Conservation (phyloP, 106 monocot genomes). For the Xerophyta viscosa region DNA sequence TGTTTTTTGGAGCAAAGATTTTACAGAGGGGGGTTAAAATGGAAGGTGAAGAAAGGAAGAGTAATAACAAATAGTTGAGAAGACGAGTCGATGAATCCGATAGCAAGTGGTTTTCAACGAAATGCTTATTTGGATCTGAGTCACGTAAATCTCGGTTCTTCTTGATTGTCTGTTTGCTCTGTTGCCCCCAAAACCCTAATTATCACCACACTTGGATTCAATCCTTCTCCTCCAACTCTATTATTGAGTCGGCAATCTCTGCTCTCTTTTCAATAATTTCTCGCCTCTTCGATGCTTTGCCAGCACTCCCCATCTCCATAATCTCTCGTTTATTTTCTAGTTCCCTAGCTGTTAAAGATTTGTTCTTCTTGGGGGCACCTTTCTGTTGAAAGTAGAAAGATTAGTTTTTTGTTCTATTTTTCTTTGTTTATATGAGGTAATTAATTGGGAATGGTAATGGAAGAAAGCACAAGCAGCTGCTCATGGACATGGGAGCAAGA, state of each 20-base stretch:
- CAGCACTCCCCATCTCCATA: background rate
- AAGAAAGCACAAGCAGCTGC: background rate
- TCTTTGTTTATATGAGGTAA: background rate
- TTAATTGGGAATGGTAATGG: background rate
- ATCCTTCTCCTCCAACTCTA: background rate
- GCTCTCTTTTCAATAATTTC: background rate
- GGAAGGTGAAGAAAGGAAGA: no score
- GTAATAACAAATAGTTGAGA: no score
- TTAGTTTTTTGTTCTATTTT: background rate
- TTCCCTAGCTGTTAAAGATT: background rate
- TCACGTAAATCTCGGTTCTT: no score
- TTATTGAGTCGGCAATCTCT: background rate
- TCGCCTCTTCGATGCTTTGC: background rate
- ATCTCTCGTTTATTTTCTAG: background rate
- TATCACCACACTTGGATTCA: no score
- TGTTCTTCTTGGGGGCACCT: no score
- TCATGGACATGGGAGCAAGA: constrained; percentile 46
- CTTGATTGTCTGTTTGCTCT: no score
- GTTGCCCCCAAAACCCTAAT: no score
- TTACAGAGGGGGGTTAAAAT: no score
- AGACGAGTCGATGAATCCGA: no score
- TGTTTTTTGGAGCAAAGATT: no score
- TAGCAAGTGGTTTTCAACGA: no score
- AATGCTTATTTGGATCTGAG: no score
- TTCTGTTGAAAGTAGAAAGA: background rate